Base-by-base conservation (phyloP, 2,329 filamentous ascomycete species). In the Berkeleyomyces basicola region DNA sequence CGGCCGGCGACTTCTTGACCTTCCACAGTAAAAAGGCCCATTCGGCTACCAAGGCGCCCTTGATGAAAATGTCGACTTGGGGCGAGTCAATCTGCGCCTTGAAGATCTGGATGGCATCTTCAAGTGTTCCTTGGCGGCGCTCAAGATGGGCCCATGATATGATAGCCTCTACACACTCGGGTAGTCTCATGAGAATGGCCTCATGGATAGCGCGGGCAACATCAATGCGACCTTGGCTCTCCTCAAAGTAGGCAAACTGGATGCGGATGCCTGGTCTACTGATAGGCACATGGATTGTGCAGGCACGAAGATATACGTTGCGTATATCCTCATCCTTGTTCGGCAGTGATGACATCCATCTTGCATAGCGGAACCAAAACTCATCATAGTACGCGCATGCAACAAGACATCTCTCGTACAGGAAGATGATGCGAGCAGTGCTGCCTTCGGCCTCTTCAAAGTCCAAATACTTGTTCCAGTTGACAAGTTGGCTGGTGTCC, bases 381-480 rank as follows among this genome's bases (percentile, higher is more conserved):
- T 97, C 92, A 59, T 97, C 92, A 71, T 99, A 96, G 67, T 95
- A 87, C 14, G 93, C 92, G 69, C 89, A 95, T 0, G 90, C 92
- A 43, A 96, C 89, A 61, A 99, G 75, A 69, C 91, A 97, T 60
- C 93, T 85, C 76, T 99, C 93, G 71, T 99, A 97, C 40, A 99
- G 76, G 70, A 93, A 93, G 4, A 87, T 82, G 55, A 81, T 86
- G 64, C 93, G 83, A 11, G 78, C 74, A 67, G 84, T 89, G 67
- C 91, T 83, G 61, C 88, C 90, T 72, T 96, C 87, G 0, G 80
- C 75, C 74, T 99, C 93, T 71, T 99, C 93, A 68, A 95, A 97
- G 71, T 97, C 92, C 53, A 99, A 82, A 69, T 97, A 99, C 70
- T 95, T 95, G 69, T 88, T 83, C 93, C 93, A 99, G 73, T 96